phyloP scores from a whole-genome alignment of 2,329 filamentous ascomycete species.

The Pseudogymnoascus destructans region DNA sequence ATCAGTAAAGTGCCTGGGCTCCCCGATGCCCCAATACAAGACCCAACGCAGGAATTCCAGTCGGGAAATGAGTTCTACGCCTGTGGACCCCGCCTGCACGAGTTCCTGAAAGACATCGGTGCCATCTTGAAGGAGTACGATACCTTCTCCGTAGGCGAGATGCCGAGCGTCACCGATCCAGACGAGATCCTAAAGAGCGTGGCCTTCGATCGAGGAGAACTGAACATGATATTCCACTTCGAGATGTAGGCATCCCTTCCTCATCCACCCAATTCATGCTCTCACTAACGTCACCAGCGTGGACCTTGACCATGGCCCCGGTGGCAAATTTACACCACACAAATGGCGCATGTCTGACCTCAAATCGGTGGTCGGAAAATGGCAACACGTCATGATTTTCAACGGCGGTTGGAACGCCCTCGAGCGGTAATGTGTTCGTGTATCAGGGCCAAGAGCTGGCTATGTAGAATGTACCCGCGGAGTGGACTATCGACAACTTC shows the following conservation, averaged over 20 bases:
- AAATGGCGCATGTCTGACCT: conserved; percentile 28
- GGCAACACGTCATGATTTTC: conserved; percentile 38
- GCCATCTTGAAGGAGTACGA: conserved; percentile 35
- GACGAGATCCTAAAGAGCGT: conserved; percentile 41
- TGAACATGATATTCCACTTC: conserved; percentile 65
- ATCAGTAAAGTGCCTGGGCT: conserved; percentile 48
- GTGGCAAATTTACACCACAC: conserved; percentile 35
- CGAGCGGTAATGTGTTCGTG: conserved; percentile 41
- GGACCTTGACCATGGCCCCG: conserved; percentile 35
- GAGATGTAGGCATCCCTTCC: conserved; percentile 35
- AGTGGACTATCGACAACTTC: conserved; percentile 53
- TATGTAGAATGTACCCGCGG: conserved; percentile 41
- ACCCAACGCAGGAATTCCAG: conserved; percentile 36
- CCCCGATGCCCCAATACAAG: conserved; percentile 35
- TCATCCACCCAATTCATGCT: not conserved
- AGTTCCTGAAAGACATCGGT: conserved; percentile 36
- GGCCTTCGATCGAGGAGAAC: conserved; percentile 40
- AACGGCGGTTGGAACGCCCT: conserved; percentile 44
- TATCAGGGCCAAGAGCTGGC: conserved; percentile 50
- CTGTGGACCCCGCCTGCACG: conserved; percentile 48
- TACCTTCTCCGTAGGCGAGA: conserved; percentile 40
- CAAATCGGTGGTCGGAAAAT: conserved; percentile 35
- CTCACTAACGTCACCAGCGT: conserved; percentile 27
- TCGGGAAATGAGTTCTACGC: conserved; percentile 29
- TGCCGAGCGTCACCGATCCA: conserved; percentile 32